These are phyloP conservation scores for Stipa capillata DNA, from an alignment of 176 grass and related monocot genomes.

Conservation along the genomic window DNA sequence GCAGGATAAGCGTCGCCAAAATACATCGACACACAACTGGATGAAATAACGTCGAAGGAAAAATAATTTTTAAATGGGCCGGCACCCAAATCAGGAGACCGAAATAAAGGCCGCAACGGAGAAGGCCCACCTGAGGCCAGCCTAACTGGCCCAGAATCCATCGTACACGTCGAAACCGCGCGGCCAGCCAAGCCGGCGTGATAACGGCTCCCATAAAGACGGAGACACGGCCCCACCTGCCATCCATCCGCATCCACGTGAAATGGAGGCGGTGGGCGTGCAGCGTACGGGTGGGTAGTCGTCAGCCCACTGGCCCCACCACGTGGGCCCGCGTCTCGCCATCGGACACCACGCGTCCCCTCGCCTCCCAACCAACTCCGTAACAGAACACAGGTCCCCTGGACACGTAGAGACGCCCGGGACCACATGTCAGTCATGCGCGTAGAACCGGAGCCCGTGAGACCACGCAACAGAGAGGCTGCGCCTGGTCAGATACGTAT, in stretches of 20 bases:
- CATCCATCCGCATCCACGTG: slow-evolving; percentile 12
- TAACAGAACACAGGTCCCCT: not conserved
- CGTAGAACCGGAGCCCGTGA: not conserved
- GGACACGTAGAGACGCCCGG: not conserved
- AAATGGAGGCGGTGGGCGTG: slow-evolving; percentile 2
- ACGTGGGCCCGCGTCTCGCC: not conserved
- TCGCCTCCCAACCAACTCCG: not conserved
- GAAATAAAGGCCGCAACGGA: not conserved
- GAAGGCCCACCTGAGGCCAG: not conserved
- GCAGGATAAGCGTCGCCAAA: not conserved
- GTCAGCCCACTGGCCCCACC: too few species aligned
- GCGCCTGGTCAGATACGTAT: slow-evolving; percentile 9
- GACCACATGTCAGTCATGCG: slow-evolving; percentile 6
- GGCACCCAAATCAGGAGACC: not conserved
- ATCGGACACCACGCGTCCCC: not conserved
- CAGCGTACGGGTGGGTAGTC: too few species aligned
- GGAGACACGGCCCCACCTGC: not conserved
- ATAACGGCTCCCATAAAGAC: slow-evolving; percentile 6
- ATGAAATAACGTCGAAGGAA: too few species aligned
- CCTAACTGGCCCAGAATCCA: too few species aligned
- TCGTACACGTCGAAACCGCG: too few species aligned
- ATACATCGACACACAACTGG: too few species aligned
- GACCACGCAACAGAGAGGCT: not conserved
- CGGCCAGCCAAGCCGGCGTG: too few species aligned
- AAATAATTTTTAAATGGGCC: not conserved